Conservation (phyloP, 306 rosid genomes). For the Quercus berberidifolia region DNA sequence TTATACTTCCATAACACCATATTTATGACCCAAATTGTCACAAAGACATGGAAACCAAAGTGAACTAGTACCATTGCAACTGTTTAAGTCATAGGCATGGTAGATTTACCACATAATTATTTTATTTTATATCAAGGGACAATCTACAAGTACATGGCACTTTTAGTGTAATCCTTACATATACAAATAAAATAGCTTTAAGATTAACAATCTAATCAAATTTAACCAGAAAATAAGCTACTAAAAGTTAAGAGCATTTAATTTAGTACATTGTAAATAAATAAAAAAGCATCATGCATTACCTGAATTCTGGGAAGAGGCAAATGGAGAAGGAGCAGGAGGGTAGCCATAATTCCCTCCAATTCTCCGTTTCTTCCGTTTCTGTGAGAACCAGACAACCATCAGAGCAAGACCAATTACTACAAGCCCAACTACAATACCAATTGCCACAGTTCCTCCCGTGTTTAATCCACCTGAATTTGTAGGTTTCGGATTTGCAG, state of each 20-base stretch:
- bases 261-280: background rate
- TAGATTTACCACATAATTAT: background rate
- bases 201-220: background rate
- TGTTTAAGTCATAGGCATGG: background rate
- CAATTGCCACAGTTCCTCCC: slow-evolving; percentile 61
- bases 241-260: background rate
- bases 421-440: slow-evolving; percentile 53
- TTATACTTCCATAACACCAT: background rate
- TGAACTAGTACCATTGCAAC: background rate
- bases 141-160: background rate
- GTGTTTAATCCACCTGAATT: slow-evolving; percentile 39
- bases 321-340: slow-evolving; percentile 59
- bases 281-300: slow-evolving; percentile 11
- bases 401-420: slow-evolving; percentile 65
- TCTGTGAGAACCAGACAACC: slow-evolving; percentile 59
- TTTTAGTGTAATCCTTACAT: background rate
- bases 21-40: background rate
- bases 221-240: background rate
- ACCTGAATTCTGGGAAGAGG: slow-evolving; percentile 99
- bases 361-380: slow-evolving; percentile 50
- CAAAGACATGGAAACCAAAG: background rate
- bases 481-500: slow-evolving; percentile 22
- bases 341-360: slow-evolving; percentile 39
- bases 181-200: background rate
- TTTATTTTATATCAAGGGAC: background rate